These are phyloP conservation scores for Poronia punctata DNA, from an alignment of 495 filamentous ascomycete species.

Conservation along the genomic window DNA sequence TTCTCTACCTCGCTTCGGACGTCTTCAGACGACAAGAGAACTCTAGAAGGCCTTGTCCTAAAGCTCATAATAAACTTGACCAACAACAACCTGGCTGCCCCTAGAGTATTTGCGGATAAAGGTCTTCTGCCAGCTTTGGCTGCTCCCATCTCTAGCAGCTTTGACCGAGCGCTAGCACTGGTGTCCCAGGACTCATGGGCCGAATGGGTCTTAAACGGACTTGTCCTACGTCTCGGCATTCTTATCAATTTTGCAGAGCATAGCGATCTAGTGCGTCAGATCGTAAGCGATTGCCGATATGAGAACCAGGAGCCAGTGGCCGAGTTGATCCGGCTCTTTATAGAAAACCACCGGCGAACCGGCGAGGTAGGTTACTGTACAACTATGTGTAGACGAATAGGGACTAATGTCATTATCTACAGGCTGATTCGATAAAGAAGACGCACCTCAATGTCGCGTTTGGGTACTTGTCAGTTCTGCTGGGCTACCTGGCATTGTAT, in stretches of 20 bases:
- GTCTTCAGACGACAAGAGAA: constrained; percentile 23
- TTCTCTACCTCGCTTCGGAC: constrained; percentile 27
- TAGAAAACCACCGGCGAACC: constrained; percentile 43
- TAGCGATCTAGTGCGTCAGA: constrained; percentile 27
- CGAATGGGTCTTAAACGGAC: constrained; percentile 50
- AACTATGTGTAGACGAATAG: too few species aligned
- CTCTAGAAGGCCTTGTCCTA: constrained; percentile 41
- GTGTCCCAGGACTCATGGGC: constrained; percentile 30
- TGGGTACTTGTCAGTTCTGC: constrained; percentile 80
- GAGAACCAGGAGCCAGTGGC: constrained; percentile 32
- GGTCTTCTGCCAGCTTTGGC: constrained; percentile 52
- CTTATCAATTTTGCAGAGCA: constrained; percentile 88
- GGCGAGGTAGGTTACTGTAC: constrained; percentile 41
- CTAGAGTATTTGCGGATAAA: constrained; percentile 54
- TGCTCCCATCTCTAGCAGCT: constrained; percentile 28
- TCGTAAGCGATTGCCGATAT: constrained; percentile 21
- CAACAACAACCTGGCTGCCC: constrained; percentile 67
- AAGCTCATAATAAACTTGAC: constrained; percentile 81
- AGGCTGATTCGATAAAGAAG: constrained; percentile 82
- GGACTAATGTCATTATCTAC: constrained; percentile 29
- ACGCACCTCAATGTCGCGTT: constrained; percentile 81
- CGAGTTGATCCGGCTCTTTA: constrained; percentile 42
- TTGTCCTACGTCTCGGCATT: constrained; percentile 74
- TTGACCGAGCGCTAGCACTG: constrained; percentile 37
- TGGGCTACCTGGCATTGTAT: constrained; percentile 71